A percentile compares a stretch with the other conserved stretches of the same genome.
These are phyloP conservation scores for Melampsora americana DNA, from an alignment of 1,284 basidiomycete genomes.

Conservation along the genomic window DNA sequence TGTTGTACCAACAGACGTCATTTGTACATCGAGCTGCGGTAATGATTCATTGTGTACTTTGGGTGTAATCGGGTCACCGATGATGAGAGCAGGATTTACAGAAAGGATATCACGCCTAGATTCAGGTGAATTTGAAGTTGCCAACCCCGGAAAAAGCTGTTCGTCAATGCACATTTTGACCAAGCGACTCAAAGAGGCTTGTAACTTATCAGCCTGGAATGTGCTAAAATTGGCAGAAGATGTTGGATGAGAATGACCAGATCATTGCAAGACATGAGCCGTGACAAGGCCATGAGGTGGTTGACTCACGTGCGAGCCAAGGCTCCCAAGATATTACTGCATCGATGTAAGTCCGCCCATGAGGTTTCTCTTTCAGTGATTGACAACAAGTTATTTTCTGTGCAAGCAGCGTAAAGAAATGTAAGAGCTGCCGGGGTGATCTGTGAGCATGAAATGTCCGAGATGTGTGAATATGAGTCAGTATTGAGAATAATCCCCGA, in stretches of 20 bases:
- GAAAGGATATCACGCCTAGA: not conserved
- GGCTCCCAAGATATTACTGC: constrained; percentile 9
- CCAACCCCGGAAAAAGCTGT: not conserved
- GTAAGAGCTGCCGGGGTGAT: constrained; percentile 21
- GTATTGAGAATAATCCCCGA: not conserved
- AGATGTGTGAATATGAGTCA: not conserved
- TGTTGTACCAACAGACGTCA: not conserved
- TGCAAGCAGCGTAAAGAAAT: constrained; percentile 13
- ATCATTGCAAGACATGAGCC: no score
- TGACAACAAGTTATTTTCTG: not conserved
- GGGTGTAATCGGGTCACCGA: not conserved
- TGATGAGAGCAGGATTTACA: not conserved
- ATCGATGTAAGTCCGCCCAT: constrained; percentile 26
- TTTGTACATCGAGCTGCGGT: not conserved
- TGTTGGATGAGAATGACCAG: not conserved
- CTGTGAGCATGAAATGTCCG: not conserved
- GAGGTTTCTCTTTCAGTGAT: constrained; percentile 8
- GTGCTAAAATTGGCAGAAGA: not conserved
- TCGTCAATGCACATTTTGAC: constrained; percentile 2
- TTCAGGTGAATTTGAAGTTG: not conserved
- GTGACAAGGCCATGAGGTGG: no score
- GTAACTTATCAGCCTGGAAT: constrained; percentile 3
- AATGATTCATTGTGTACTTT: not conserved
- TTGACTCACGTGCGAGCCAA: constrained; percentile 3
- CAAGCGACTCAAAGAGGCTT: constrained; percentile 1